Evolutionary conservation across 2,329 filamentous ascomycete species (phyloP).

Genomic region (Emmonsiellopsis sp.): DNA sequence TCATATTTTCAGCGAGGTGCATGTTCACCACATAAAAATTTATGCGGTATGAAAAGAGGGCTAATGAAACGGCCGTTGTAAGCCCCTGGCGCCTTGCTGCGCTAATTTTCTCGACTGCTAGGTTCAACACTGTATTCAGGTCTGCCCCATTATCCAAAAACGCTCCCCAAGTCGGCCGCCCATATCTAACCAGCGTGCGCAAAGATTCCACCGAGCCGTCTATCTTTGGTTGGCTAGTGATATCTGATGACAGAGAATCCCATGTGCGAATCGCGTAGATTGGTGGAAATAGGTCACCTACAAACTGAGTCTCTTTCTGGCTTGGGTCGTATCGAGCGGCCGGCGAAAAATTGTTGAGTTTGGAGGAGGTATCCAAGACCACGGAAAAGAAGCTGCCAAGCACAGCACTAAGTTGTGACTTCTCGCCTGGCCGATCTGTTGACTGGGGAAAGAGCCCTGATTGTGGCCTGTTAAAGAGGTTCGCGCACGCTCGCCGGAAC

Average conservation of each 20-base stretch:
- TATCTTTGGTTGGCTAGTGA: too few species aligned
- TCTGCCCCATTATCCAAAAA: too few species aligned
- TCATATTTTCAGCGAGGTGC: not conserved
- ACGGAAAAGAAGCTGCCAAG: not conserved
- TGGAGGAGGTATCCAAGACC: conserved; percentile 2
- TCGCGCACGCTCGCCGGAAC: not conserved
- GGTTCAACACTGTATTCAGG: too few species aligned
- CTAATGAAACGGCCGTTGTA: not conserved
- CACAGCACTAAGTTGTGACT: too few species aligned
- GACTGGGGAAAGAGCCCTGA: not conserved
- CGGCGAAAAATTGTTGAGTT: conserved; percentile 2
- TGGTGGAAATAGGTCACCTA: not conserved
- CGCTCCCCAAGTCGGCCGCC: too few species aligned
- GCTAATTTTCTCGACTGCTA: too few species aligned
- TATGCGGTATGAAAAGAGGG: conserved; percentile 1
- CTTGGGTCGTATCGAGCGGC: not conserved
- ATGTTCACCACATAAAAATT: not conserved
- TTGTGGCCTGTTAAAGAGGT: not conserved
- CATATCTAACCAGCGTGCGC: too few species aligned
- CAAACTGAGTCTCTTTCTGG: not conserved
- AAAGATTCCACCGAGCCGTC: too few species aligned
- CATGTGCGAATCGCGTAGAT: conserved; percentile 2
- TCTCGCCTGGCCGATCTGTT: too few species aligned
- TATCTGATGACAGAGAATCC: not conserved
- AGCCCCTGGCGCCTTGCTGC: too few species aligned